Evolutionary conservation across 441 rosid genomes (phyloP).

Genomic region (Croton laevigatus): DNA sequence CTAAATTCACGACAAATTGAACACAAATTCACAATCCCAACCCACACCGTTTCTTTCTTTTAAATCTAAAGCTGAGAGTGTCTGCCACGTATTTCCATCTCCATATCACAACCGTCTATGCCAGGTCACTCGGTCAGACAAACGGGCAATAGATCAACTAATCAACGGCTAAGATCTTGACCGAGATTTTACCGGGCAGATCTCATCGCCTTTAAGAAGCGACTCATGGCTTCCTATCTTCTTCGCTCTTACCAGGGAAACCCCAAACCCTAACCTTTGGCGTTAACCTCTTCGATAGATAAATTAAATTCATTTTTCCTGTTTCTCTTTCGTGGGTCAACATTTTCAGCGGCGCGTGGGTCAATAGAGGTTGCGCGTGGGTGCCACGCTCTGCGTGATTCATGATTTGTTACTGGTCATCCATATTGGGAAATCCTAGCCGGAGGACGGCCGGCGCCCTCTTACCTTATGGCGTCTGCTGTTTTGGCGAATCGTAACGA

Average conservation of each 20-base stretch:
- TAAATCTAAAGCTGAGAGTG: slow-evolving; percentile 16
- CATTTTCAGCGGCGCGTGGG: slow-evolving; percentile 10
- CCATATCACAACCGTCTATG: slow-evolving; percentile 40
- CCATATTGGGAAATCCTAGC: slow-evolving; percentile 18
- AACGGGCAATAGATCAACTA: slow-evolving; percentile 29
- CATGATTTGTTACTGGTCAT: slow-evolving; percentile 24
- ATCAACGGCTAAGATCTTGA: slow-evolving; percentile 33
- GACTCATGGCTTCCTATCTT: slow-evolving; percentile 32
- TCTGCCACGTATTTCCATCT: slow-evolving; percentile 30
- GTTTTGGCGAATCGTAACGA: slow-evolving; percentile 60
- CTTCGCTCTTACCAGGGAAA: slow-evolving; percentile 41
- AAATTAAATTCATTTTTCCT: background rate
- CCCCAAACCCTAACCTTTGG: slow-evolving; percentile 31
- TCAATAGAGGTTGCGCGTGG: slow-evolving; percentile 21
- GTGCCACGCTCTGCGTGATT: slow-evolving; percentile 12
- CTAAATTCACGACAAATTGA: slow-evolving; percentile 46
- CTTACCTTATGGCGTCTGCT: slow-evolving; percentile 61
- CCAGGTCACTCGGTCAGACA: slow-evolving; percentile 38
- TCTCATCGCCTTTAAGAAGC: slow-evolving; percentile 61
- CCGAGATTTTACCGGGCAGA: slow-evolving; percentile 49
- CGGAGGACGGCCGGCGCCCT: slow-evolving; percentile 25
- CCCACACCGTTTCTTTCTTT: slow-evolving; percentile 16
- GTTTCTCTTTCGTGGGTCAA: background rate
- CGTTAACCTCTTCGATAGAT: background rate
- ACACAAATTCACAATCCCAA: slow-evolving; percentile 30